These are phyloP conservation scores for Neurospora sp. DNA, from an alignment of 2,329 filamentous ascomycete species.

Conservation along the genomic window DNA sequence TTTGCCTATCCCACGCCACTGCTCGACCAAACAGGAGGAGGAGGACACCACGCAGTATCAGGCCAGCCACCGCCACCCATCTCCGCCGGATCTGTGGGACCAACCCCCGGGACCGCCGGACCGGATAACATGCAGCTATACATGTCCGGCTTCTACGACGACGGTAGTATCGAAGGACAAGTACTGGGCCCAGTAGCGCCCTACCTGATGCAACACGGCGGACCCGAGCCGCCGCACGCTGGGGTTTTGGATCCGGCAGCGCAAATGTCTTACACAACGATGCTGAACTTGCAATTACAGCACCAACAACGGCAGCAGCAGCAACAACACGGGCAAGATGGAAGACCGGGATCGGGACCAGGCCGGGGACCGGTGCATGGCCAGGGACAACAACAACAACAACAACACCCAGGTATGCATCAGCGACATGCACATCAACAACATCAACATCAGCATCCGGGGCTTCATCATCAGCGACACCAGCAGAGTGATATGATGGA, in stretches of 20 bases:
- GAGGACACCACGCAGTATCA: neutral
- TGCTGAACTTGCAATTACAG: slow-evolving; percentile 31
- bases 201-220: slow-evolving; percentile 52
- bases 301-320: slow-evolving; percentile 22
- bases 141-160: slow-evolving; percentile 46
- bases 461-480: slow-evolving; percentile 23
- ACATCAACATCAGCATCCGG: slow-evolving; percentile 23
- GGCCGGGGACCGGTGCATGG: neutral
- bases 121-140: slow-evolving; percentile 36
- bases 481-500: slow-evolving; percentile 36
- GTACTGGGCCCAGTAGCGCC: slow-evolving; percentile 61
- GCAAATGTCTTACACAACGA: slow-evolving; percentile 35
- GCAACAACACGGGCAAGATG: slow-evolving; percentile 4
- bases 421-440: slow-evolving; percentile 20
- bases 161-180: slow-evolving; percentile 55
- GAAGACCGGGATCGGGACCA: neutral
- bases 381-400: neutral
- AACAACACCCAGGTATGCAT: slow-evolving; percentile 6
- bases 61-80: neutral
- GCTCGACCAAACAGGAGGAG: slow-evolving; percentile 20
- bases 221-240: slow-evolving; percentile 27
- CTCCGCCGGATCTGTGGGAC: slow-evolving; percentile 1
- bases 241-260: slow-evolving; percentile 28
- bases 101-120: slow-evolving; percentile 22
- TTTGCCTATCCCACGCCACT: slow-evolving; percentile 59